phyloP scores from a whole-genome alignment of 345 rosid species.

The Nasturtium officinale region DNA sequence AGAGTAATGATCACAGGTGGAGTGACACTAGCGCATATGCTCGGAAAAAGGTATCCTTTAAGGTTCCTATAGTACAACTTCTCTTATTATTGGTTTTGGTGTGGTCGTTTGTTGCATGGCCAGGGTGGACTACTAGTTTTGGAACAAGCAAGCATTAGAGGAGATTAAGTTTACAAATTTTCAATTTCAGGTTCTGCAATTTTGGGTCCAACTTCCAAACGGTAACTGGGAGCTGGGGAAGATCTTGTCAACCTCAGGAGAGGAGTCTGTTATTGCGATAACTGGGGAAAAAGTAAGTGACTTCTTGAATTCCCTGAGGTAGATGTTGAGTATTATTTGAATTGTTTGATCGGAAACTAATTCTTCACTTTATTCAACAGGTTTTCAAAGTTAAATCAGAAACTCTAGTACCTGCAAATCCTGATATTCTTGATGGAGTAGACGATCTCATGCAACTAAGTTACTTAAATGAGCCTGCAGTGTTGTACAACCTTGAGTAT shows the following conservation, averaged over 20 bases:
- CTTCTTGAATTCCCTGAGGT: neutral
- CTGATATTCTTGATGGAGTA: slow-evolving; percentile 81
- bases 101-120: slow-evolving; percentile 9
- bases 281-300: slow-evolving; percentile 70
- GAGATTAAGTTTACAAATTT: neutral
- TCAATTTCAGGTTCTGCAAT: slow-evolving; percentile 57
- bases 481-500: slow-evolving; percentile 78
- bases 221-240: slow-evolving; percentile 79
- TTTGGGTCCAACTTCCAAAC: slow-evolving; percentile 66
- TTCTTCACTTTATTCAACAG: slow-evolving; percentile 43
- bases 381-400: slow-evolving; percentile 63
- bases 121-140: slow-evolving; percentile 16
- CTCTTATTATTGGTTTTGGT: neutral
- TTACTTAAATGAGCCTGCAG: slow-evolving; percentile 92
- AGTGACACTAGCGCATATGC: slow-evolving; percentile 67
- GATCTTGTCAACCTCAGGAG: slow-evolving; percentile 68
- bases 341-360: slow-evolving; percentile 5
- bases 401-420: slow-evolving; percentile 84
- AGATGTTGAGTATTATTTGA: slow-evolving; percentile 14
- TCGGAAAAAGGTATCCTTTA: slow-evolving; percentile 64
- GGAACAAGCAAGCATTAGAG: neutral
- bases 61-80: neutral
- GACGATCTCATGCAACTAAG: slow-evolving; percentile 88
- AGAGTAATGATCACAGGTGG: slow-evolving; percentile 62
- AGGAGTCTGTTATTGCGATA: slow-evolving; percentile 61